A percentile compares a stretch with the other conserved stretches of the same genome.
Evolutionary conservation across 306 rosid species (phyloP).

Genomic region (Cercis canadensis): DNA sequence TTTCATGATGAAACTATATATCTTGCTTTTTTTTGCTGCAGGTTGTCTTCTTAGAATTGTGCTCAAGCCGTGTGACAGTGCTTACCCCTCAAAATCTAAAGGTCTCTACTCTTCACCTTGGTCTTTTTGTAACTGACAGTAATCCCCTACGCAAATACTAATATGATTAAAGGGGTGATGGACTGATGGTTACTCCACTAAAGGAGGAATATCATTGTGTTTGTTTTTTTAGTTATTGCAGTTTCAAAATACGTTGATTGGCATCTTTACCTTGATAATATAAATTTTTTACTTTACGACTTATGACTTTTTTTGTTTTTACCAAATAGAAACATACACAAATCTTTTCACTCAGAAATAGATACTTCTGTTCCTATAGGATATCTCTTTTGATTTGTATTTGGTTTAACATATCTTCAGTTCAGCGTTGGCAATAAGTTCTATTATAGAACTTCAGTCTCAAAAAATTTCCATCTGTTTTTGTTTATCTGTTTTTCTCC

Average conservation of each 20-base stretch:
- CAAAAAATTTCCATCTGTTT: constrained; percentile 27
- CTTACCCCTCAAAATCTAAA: constrained; percentile 83
- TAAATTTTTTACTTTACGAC: too few relatives aligned
- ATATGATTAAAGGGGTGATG: neutral
- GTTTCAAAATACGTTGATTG: neutral
- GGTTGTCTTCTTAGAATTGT: constrained; percentile 93
- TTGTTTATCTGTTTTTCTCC: constrained; percentile 32
- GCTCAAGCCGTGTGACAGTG: constrained; percentile 77
- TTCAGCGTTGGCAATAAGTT: neutral
- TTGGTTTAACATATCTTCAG: neutral
- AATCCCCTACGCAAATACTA: too few relatives aligned
- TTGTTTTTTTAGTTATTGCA: neutral
- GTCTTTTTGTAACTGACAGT: too few relatives aligned
- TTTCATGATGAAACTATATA: constrained; percentile 27
- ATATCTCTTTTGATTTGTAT: too few relatives aligned
- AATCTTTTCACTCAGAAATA: too few relatives aligned
- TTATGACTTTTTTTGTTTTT: neutral
- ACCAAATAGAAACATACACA: neutral
- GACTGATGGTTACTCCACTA: constrained; percentile 23
- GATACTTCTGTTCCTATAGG: too few relatives aligned
- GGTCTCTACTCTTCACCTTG: constrained; percentile 50
- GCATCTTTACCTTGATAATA: too few relatives aligned
- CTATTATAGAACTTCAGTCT: neutral
- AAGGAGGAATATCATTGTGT: neutral
- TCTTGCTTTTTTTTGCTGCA: constrained; percentile 46